Base-by-base conservation (phyloP, 331 rosid species). In the Quercus lobata region DNA sequence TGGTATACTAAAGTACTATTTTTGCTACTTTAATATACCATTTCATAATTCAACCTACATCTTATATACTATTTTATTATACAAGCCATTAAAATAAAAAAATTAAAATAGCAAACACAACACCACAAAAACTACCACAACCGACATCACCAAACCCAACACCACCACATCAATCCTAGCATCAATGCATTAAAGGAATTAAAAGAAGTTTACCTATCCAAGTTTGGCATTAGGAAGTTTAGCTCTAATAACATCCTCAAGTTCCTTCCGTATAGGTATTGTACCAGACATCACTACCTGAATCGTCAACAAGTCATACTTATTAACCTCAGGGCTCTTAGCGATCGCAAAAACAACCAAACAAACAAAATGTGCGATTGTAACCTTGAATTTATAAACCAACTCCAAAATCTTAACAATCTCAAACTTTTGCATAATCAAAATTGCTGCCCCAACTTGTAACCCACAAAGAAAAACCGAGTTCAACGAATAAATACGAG, bases 251-350 rank as follows among this genome's bases (percentile, higher is more conserved):
- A 90, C 73, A 15, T 91, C 89, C 80, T 93, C 94, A 15, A 93
- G 94, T 18, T 91, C 92, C 74, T 85, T 90, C 61, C 91, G 92
- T 92, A 93, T 78, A 9, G 98, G 96, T 0, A 97, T 95, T 0
- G 92, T 91, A 1, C 97, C 94, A 0, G 89, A 91, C 85, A 91
- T 81, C 11, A 91, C 78, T 16, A 72, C 72, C 49, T 94, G 21
- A 3, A 93, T 90, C 5, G 96, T 90, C 53, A 89, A 90, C 82
- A 93, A 55, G 83, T 93, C 91, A 86, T 88, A 86, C 1, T 80
- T 79, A 0, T 85, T 61, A 6, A 89, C 52, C 4, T 89, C 86
- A 0, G 87, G 86, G 37, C 78, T 76, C 69, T 93, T 91, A 0
- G 93, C 88, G 12, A 93, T 76, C 1, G 84, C 87, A 75, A 93